Conservation (phyloP, 2,329 filamentous ascomycete genomes). For the Fonsecaea erecta region DNA sequence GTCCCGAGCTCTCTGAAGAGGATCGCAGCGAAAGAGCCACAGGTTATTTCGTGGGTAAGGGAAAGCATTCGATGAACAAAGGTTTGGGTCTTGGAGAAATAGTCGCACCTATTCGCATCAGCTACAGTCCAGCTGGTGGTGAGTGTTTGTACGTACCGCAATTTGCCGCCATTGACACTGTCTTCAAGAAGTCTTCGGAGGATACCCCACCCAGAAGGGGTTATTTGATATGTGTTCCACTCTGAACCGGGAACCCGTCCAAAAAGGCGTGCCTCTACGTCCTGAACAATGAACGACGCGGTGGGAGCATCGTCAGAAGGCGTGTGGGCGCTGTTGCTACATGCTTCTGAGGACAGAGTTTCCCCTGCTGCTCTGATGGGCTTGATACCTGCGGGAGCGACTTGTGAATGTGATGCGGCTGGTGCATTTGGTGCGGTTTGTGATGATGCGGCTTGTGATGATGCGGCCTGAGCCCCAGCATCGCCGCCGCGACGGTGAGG, state of each 20-base stretch:
- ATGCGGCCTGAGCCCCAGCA: neutral
- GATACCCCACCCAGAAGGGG: neutral
- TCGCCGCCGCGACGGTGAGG: neutral
- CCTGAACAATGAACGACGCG: neutral
- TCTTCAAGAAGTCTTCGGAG: neutral
- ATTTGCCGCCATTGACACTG: neutral
- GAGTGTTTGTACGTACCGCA: neutral
- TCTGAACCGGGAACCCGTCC: neutral
- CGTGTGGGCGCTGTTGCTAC: neutral
- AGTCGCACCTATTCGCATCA: neutral
- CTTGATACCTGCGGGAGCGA: neutral
- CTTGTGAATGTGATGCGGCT: neutral
- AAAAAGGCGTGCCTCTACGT: neutral
- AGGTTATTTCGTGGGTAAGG: neutral
- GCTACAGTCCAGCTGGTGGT: neutral
- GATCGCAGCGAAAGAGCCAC: neutral
- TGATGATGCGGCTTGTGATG: neutral
- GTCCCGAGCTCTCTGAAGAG: neutral
- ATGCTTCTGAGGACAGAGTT: neutral
- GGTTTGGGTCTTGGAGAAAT: neutral
- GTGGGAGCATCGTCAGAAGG: neutral
- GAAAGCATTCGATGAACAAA: neutral
- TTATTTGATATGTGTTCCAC: neutral
- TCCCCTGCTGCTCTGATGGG: neutral
- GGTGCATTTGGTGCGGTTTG: neutral